Evolutionary conservation across 2,329 filamentous ascomycete species (phyloP).

Genomic region (Monosporascus sp.): DNA sequence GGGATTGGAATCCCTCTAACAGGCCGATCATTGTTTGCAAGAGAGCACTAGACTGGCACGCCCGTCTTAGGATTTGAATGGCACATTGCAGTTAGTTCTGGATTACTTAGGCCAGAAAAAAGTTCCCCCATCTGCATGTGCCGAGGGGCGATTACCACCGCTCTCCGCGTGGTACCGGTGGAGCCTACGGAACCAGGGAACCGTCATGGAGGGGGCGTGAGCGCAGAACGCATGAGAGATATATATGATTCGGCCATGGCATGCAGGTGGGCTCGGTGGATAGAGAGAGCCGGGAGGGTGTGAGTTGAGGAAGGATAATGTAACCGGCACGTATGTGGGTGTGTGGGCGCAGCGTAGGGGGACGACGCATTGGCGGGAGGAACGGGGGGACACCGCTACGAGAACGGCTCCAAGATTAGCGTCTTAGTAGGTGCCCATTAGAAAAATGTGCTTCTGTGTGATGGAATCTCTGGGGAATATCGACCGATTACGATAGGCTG

Average conservation of each 20-base stretch:
- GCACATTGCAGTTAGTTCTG: conserved; percentile 3
- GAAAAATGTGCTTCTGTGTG: not conserved
- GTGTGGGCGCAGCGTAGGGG: not conserved
- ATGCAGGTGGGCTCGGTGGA: not conserved
- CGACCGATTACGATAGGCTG: not conserved
- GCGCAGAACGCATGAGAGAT: conserved; percentile 14
- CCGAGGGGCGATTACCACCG: conserved; percentile 32
- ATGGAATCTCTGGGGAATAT: not conserved
- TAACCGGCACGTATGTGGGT: not conserved
- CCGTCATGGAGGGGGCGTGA: conserved; percentile 20
- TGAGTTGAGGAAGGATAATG: not conserved
- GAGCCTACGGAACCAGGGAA: conserved; percentile 11
- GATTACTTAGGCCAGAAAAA: conserved; percentile 13
- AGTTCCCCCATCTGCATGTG: conserved; percentile 30
- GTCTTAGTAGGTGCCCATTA: not conserved
- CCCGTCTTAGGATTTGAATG: not conserved
- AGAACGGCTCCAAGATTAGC: not conserved
- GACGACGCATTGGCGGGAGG: not conserved
- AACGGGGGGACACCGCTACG: not conserved
- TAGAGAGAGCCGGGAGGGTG: not conserved
- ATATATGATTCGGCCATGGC: not conserved
- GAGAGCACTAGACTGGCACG: conserved; percentile 12
- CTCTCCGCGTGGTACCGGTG: conserved; percentile 27
- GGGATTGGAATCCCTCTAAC: too few species aligned
- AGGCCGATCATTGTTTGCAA: conserved; percentile 3